These are phyloP conservation scores for Bryopsis sp. DNA, from an alignment of 139 green algal species.

Conservation along the genomic window DNA sequence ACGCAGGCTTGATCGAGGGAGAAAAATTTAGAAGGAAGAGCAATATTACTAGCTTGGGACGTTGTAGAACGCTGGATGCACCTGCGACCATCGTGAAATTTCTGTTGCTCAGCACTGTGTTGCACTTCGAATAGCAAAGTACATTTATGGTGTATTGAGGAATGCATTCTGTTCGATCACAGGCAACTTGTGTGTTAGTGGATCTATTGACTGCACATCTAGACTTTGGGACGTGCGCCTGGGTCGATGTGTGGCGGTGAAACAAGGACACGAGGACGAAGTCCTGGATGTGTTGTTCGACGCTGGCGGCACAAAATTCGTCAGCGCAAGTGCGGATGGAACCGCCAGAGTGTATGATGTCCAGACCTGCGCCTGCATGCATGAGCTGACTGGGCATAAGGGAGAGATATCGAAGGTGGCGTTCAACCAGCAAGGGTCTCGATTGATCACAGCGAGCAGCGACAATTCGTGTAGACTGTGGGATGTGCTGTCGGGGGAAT, in stretches of 20 bases:
- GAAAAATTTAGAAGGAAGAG: too few species aligned
- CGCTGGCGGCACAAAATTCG: conserved; percentile 41
- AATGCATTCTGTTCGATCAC: too few species aligned
- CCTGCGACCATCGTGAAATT: too few species aligned
- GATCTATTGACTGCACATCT: conserved; percentile 51
- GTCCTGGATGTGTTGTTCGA: conserved; percentile 67
- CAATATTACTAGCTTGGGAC: too few species aligned
- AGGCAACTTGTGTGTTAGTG: conserved; percentile 43
- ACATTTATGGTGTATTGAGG: too few species aligned
- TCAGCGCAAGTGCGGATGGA: conserved; percentile 53
- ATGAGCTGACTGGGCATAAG: conserved; percentile 48
- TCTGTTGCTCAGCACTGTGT: too few species aligned
- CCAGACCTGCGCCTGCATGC: conserved; percentile 36
- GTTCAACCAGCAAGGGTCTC: conserved; percentile 64
- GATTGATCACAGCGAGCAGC: too few species aligned
- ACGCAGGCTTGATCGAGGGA: too few species aligned
- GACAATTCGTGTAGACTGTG: too few species aligned
- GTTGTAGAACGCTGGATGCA: too few species aligned
- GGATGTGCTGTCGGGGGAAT: too few species aligned
- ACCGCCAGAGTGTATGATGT: conserved; percentile 54
- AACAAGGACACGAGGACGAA: conserved; percentile 62
- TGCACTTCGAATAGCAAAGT: too few species aligned
- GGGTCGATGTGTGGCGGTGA: conserved; percentile 46
- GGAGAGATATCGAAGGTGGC: conserved; percentile 63
- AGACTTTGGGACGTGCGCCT: conserved; percentile 55